phyloP scores from a whole-genome alignment of 768 basidiomycete species.

The Chalciporus pseudorubinellus region DNA sequence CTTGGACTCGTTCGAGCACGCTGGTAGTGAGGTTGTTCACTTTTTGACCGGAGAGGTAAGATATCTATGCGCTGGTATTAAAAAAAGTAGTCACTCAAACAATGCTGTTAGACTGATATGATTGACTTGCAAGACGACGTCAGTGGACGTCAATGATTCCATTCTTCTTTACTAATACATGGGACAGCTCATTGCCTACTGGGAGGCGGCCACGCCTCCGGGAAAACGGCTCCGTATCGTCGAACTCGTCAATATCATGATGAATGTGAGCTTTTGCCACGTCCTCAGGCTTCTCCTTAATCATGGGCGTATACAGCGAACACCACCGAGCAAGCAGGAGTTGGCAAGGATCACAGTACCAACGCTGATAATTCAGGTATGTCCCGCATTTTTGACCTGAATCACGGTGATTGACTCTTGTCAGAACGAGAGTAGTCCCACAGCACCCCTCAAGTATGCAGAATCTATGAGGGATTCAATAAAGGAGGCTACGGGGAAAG shows the following conservation, averaged over 20 bases:
- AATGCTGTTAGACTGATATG: slow-evolving; percentile 28
- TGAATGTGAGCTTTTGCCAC: slow-evolving; percentile 49
- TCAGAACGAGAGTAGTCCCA: slow-evolving; percentile 60
- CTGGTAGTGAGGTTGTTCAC: slow-evolving; percentile 54
- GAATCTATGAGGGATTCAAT: slow-evolving; percentile 51
- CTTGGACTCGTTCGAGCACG: slow-evolving; percentile 64
- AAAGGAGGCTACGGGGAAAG: slow-evolving; percentile 43
- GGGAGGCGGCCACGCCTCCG: slow-evolving; percentile 58
- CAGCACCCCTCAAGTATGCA: slow-evolving; percentile 55
- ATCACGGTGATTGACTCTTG: slow-evolving; percentile 1
- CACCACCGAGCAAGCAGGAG: slow-evolving; percentile 46
- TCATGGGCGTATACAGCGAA: slow-evolving; percentile 42
- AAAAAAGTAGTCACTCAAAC: slow-evolving; percentile 1
- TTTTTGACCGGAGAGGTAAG: slow-evolving; percentile 58
- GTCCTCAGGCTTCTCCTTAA: neutral
- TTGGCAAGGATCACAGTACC: slow-evolving; percentile 58
- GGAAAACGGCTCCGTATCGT: slow-evolving; percentile 48
- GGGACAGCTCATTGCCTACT: slow-evolving; percentile 60
- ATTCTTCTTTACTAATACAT: slow-evolving; percentile 8
- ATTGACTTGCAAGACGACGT: slow-evolving; percentile 66
- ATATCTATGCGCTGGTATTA: slow-evolving; percentile 1
- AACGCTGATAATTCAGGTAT: slow-evolving; percentile 66
- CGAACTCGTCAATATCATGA: slow-evolving; percentile 52
- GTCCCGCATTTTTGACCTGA: slow-evolving; percentile 6
- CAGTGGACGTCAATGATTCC: slow-evolving; percentile 20